Conservation (phyloP, 305 asterid genomes). For the Solanum aculeatissimum region DNA sequence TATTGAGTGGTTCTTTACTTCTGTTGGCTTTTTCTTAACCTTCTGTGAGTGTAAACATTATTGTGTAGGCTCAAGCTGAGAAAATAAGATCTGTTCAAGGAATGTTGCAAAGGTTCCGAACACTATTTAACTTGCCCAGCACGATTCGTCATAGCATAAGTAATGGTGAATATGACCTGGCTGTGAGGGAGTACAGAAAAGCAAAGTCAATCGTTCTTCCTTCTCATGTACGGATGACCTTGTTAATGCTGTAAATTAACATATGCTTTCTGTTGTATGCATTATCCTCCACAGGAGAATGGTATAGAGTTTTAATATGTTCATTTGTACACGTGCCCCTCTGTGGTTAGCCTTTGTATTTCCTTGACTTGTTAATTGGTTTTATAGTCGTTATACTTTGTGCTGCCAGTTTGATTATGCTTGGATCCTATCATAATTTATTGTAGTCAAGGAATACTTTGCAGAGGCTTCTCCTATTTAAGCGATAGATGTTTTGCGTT, state of each 20-base stretch:
- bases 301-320: neutral
- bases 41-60: neutral
- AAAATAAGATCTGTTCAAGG: slow-evolving; percentile 99
- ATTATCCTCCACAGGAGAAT: neutral
- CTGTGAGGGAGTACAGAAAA: slow-evolving; percentile 97
- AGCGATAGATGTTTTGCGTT: neutral
- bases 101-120: slow-evolving; percentile 98
- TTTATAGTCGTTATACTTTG: neutral
- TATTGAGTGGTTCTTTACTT: neutral
- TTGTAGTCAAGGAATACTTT: neutral
- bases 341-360: neutral
- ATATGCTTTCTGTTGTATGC: neutral
- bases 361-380: neutral
- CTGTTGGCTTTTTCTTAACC: neutral
- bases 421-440: neutral
- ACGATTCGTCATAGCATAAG: slow-evolving; percentile 88
- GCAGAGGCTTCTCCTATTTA: neutral
- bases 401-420: neutral
- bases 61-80: slow-evolving; percentile 87
- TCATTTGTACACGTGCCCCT: neutral
- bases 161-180: slow-evolving; percentile 97
- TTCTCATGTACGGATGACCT: slow-evolving; percentile 62
- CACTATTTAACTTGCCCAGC: slow-evolving; percentile 97
- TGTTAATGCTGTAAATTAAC: neutral
- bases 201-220: slow-evolving; percentile 98